Base-by-base conservation (phyloP, 192 early-diverging fungal species). In the Coemansia sp. region DNA sequence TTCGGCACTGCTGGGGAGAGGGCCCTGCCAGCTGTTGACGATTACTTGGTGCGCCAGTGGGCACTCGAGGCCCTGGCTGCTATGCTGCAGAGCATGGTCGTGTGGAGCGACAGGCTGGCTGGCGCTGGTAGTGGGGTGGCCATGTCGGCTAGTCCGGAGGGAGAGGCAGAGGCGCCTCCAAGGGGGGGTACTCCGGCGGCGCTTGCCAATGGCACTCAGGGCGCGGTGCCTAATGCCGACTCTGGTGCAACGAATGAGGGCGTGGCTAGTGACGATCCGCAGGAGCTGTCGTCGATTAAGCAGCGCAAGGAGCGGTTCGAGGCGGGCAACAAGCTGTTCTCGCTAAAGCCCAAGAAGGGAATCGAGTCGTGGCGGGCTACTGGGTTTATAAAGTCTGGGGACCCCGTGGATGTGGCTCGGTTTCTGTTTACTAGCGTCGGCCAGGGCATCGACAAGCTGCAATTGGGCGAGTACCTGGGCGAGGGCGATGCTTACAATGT, bases 401-500 rank as follows among this genome's bases (percentile, higher is more conserved):
- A 92, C 36, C 93, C 91, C 21, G 59, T 65, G 21, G 91, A 89
- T 33, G 84, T 95, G 33, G 95, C 91, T 13, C 68, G 75, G 6
- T 94, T 95, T 63, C 76, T 97, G 58, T 77, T 88, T 6, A 64
- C 57, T 11, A 48, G 18, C 52, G 59, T 73, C 47, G 89, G 89
- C 0, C 92, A 94, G 59, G 93, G 92, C 14, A 73, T 95, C 21
- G 91, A 92, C 73, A 97, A 97, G 77, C 76, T 88, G 31, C 86
- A 90, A 74, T 86, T 97, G 75, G 95, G 95, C 58, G 95, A 97
- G 77, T 97, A 90, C 65, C 79, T 97, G 33, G 95, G 95, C 33
- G 93, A 97, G 70, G 93, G 93, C 55, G 94, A 97, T 31, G 80
- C 88, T 20, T 90, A 94, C 64, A 94, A 95, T 84, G 91, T 97